phyloP scores from a whole-genome alignment of 257 asterid species.

The Jacaranda mimosifolia region DNA sequence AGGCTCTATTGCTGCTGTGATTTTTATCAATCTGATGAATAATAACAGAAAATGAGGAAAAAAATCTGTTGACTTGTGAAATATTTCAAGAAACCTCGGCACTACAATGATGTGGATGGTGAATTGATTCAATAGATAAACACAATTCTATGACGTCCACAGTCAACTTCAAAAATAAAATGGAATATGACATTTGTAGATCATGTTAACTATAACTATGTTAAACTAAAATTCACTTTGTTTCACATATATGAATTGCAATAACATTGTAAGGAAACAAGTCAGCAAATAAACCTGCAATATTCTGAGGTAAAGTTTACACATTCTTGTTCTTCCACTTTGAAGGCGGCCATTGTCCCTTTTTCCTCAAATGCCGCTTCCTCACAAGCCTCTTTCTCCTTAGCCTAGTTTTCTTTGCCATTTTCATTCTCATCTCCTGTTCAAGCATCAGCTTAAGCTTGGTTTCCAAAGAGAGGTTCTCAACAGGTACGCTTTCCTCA shows the following conservation, averaged over 20 bases:
- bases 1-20: no score
- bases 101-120: no score
- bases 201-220: no score
- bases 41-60: no score
- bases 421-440: slow-evolving; percentile 75
- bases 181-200: no score
- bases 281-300: slow-evolving; percentile 37
- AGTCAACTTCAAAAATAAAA: no score
- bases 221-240: not conserved
- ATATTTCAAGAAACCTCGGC: no score
- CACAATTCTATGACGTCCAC: no score
- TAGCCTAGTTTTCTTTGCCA: slow-evolving; percentile 86
- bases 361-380: slow-evolving; percentile 94
- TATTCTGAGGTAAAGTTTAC: slow-evolving; percentile 39
- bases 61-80: no score
- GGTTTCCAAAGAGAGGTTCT: slow-evolving; percentile 75
- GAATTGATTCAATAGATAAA: no score
- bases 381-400: slow-evolving; percentile 84
- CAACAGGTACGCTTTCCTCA: slow-evolving; percentile 51
- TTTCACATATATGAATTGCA: not conserved
- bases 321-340: slow-evolving; percentile 93
- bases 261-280: slow-evolving; percentile 7
- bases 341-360: slow-evolving; percentile 97
- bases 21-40: no score
- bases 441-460: slow-evolving; percentile 71